phyloP scores from a whole-genome alignment of 148 eudicot species.

The Hydrangea macrophylla region DNA sequence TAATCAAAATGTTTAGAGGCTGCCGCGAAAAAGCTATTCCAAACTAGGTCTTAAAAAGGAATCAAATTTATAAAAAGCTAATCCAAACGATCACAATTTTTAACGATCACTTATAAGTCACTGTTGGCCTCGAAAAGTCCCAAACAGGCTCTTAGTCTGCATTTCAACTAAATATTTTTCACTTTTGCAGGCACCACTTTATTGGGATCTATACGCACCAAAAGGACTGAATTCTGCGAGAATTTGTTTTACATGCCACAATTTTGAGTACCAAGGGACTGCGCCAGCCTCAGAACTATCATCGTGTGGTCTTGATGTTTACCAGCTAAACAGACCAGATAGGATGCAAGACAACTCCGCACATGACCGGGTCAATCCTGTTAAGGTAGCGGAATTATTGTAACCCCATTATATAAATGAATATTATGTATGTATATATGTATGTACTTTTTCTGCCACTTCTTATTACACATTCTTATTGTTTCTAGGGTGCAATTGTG shows the following conservation, averaged over 20 bases:
- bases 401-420: slow-evolving; percentile 8
- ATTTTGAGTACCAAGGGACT: slow-evolving; percentile 95
- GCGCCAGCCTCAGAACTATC: slow-evolving; percentile 81
- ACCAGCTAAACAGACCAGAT: slow-evolving; percentile 82
- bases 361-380: slow-evolving; percentile 66
- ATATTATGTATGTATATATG: too few relatives aligned
- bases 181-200: slow-evolving; percentile 72
- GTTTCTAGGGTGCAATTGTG: slow-evolving; percentile 85
- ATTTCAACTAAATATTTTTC: background rate
- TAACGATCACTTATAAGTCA: too few relatives aligned
- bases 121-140: too few relatives aligned
- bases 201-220: slow-evolving; percentile 88
- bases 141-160: too few relatives aligned
- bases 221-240: slow-evolving; percentile 94
- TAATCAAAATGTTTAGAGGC: too few relatives aligned
- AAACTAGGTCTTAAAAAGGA: too few relatives aligned
- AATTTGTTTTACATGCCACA: slow-evolving; percentile 95
- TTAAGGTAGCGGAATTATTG: slow-evolving; percentile 56
- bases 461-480: slow-evolving; percentile 9
- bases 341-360: slow-evolving; percentile 94
- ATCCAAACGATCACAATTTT: too few relatives aligned
- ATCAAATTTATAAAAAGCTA: too few relatives aligned
- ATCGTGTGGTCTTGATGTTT: slow-evolving; percentile 93
- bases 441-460: slow-evolving; percentile 1
- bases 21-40: too few relatives aligned